Base-by-base conservation (phyloP, 2,329 filamentous ascomycete genomes). In the Aspergillus intermedius region DNA sequence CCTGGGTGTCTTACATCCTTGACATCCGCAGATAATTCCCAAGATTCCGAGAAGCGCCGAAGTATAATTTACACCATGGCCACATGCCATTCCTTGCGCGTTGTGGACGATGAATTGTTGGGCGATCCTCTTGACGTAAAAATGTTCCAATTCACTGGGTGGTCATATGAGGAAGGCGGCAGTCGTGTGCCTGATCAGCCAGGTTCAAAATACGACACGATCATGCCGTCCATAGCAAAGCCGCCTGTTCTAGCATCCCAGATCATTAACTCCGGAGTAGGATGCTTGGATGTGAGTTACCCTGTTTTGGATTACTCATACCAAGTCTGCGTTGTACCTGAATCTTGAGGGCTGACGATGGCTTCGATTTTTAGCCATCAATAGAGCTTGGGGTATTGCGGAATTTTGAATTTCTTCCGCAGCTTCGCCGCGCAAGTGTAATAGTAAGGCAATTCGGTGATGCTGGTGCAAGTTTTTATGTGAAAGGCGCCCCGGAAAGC, bases 121-220 rank as follows among this genome's bases (percentile, higher is more conserved):
- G 93, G 93, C 1, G 93, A 98, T 61, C 93, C 94, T 4, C 76
- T 98, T 1, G 93, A 98, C 66, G 77, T 96, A 49, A 97, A 97
- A 66, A 98, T 98, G 93, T 98, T 98, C 64, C 86, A 95, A 55
- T 98, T 95, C 58, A 97, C 93, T 0, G 80, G 81, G 5, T 98
- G 93, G 93, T 80, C 82, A 3, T 98, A 88, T 58, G 87, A 95
- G 65, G 93, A 98, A 73, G 89, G 65, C 17, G 66, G 90, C 2
- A 83, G 83, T 42, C 84, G 91, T 57, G 78, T 78, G 46, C 70
- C 77, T 21, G 79, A 77, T 23, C 81, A 81, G 46, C 77, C 77
- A 39, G 82, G 87, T 44, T 84, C 88, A 17, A 88, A 91, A 42
- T 86, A 91, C 49, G 84, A 96, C 34, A 84, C 86, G 4, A 68